Base-by-base conservation (phyloP, 805 yeast species). In the Lachancea mirantina region DNA sequence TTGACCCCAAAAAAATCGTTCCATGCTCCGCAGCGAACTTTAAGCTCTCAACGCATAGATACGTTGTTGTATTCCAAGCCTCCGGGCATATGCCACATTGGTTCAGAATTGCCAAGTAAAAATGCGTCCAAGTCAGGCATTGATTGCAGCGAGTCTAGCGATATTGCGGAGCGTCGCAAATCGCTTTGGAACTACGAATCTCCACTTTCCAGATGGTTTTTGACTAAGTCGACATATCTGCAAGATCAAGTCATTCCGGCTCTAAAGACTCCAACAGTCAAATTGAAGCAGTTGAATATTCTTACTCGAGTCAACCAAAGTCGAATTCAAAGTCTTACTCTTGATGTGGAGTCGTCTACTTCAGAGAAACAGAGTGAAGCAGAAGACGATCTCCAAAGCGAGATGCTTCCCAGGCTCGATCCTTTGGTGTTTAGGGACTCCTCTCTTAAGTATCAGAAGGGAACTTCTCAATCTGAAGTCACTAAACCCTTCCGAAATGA, bases 171-270 rank as follows among this genome's bases (percentile, higher is more conserved):
- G 10, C 17, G 32, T 20, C 16, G 31, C 4, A 43, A 43, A 30
- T 19, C 14, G 6, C 13, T 20, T 14, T 56, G 61, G 61, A 44
- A 37, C 19, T 57, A 55, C 35, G 47, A 46, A n/a, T 57, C 62
- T 2, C 62, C 62, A 4, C 35, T 57, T 8, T 53, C 60, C 7
- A 45, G 48, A 32, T 55, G 61, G 61, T 55, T 57, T 35, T 34
- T 54, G 14, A 43, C 55, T 23, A 47, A 49, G 14, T 51, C 60
- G 1, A 43, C 52, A 2, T 54, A 53, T 32, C 31, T 55, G 2
- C 43, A 39, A 21, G 48, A 43, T 22, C 35, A 38, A 8, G 36
- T 34, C 28, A 41, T 23, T 26, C 43, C 37, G 30, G 39, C 45
- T 1, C 39, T 38, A 7, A 39, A 46, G 17, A 46, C 54, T 1